phyloP scores from a whole-genome alignment of 306 rosid species.

The Astragalus membranaceus region DNA sequence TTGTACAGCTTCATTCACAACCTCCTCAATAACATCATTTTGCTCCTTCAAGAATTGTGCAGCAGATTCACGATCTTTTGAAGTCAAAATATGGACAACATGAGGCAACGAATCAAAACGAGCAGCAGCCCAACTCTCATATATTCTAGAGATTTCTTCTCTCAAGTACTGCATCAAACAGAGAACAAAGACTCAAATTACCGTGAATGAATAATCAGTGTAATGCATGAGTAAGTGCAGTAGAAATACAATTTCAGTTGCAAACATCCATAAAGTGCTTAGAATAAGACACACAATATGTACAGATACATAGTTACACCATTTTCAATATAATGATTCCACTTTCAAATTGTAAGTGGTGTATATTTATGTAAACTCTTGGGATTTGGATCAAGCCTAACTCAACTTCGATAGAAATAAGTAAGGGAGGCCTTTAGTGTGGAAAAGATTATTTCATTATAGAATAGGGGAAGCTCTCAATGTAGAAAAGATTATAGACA shows the following conservation, averaged over 20 bases:
- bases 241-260: slow-evolving; percentile 2
- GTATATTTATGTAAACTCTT: not conserved
- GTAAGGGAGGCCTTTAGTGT: no score
- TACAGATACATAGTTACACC: not conserved
- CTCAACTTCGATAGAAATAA: no score
- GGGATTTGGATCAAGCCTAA: not conserved
- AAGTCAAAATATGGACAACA: slow-evolving; percentile 95
- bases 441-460: no score
- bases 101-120: slow-evolving; percentile 99
- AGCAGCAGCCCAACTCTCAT: slow-evolving; percentile 88
- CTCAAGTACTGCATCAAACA: slow-evolving; percentile 69
- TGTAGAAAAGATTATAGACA: no score
- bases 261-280: not conserved
- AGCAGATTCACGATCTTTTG: slow-evolving; percentile 91
- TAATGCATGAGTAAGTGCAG: no score
- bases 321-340: not conserved
- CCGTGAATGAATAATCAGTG: slow-evolving; percentile 2
- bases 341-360: not conserved
- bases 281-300: not conserved
- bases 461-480: no score
- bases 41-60: slow-evolving; percentile 84
- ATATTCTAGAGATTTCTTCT: slow-evolving; percentile 66
- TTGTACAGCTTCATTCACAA: slow-evolving; percentile 98
- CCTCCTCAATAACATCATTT: slow-evolving; percentile 93
- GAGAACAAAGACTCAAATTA: slow-evolving; percentile 18